A percentile compares a stretch with the other conserved stretches of the same genome.
Conservation (phyloP, 805 yeast species). For the Candida ponderosae region DNA sequence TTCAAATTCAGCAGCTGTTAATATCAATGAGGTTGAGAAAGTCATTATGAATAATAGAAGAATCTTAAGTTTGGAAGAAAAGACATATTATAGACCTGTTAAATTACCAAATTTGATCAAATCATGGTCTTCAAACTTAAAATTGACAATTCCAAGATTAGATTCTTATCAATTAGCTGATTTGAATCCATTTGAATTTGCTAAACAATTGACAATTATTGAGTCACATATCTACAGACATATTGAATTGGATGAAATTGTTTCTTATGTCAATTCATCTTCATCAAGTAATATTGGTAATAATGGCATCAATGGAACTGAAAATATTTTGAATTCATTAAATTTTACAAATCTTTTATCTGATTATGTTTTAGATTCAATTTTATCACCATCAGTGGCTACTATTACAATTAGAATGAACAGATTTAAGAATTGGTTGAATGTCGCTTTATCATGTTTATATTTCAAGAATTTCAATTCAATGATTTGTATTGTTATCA, state of each 20-base stretch:
- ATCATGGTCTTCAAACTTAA: slow-evolving; percentile 43
- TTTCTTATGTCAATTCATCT: not conserved
- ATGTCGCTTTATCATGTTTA: slow-evolving; percentile 63
- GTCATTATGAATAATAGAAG: slow-evolving; percentile 45
- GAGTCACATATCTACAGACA: slow-evolving; percentile 61
- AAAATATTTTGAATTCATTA: slow-evolving; percentile 50
- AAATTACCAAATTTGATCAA: slow-evolving; percentile 22
- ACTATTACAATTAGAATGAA: slow-evolving; percentile 41
- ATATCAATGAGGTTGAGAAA: slow-evolving; percentile 32
- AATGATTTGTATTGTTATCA: slow-evolving; percentile 69
- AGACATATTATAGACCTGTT: slow-evolving; percentile 13
- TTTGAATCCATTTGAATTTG: slow-evolving; percentile 64
- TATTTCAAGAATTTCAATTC: slow-evolving; percentile 73
- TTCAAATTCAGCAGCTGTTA: slow-evolving; percentile 1
- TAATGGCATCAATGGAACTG: too few species aligned
- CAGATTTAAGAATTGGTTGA: slow-evolving; percentile 63
- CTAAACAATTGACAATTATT: slow-evolving; percentile 67
- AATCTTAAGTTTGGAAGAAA: slow-evolving; percentile 26
- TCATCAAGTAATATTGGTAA: not conserved
- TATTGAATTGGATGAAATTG: slow-evolving; percentile 50
- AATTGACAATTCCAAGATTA: not conserved
- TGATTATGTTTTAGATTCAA: slow-evolving; percentile 64
- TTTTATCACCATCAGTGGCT: slow-evolving; percentile 43
- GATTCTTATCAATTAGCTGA: slow-evolving; percentile 19
- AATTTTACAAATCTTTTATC: slow-evolving; percentile 66